Base-by-base conservation (phyloP, 352 stramenopile genomes). In the Aphanomyces invadans region DNA sequence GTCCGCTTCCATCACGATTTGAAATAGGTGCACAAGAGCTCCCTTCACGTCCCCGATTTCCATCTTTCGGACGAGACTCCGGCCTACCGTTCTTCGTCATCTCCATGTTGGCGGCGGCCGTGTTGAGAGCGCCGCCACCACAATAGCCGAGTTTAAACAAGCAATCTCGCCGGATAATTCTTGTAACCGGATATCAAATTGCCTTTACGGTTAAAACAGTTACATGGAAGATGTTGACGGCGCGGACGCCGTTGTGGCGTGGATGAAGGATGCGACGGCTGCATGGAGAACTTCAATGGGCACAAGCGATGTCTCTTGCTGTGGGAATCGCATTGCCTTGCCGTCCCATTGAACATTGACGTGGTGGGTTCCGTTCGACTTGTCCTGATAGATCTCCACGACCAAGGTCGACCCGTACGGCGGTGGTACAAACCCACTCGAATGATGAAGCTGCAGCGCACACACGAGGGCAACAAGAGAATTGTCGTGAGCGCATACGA, bases 401-500 rank as follows among this genome's bases (percentile, higher is more conserved):
- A 59, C 86, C 32, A 93, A 72, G 73, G 89, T 89, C 21, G 76
- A 79, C 19, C 84, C 84, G 67, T 91, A 91, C 21, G 72, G 68
- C 5, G 84, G 84, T 51, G 90, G 79, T 28, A 80, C 17, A 44
- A 51, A 11, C 15, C 60, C 72, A 17, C 69, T 71, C 26, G 76
- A 71, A 51, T 82, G 62, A 42, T 86, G 68, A 29, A 92, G 62
- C 65, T 87, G 71, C 59, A 92, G 71, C 64, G 81, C 81, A 33
- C 76, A 77, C 26, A 86, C 71, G 21, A 90, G 68, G 49, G 80
- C 81, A 26, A 92, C 79, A 17, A 92, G 71, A 54, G 83, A 89
- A 70, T 90, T 90, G 72, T 92, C 81, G 69, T 92, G 83, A 0
- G 76, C 80, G 0, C 81, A 92, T 70, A 89, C 87, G 0, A 92